Conservation (phyloP, 2,329 filamentous ascomycete genomes). For the Aspergillus floridensis region DNA sequence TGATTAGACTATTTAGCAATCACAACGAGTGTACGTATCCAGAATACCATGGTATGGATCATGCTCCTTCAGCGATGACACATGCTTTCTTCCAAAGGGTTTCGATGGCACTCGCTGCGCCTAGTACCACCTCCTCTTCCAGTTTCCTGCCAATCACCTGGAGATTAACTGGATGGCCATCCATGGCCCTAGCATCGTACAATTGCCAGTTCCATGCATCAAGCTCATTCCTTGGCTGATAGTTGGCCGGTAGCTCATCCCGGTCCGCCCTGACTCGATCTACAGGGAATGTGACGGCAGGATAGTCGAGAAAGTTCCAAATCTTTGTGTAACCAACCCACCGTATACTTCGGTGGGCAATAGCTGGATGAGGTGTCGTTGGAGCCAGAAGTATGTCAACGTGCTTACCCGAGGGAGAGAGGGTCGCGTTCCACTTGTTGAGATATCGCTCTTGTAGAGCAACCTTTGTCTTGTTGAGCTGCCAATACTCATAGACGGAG, state of each 20-base stretch:
- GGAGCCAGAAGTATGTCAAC: slow-evolving; percentile 60
- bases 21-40: no score
- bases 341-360: slow-evolving; percentile 43
- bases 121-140: slow-evolving; percentile 57
- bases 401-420: slow-evolving; percentile 45
- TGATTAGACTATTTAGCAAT: no score
- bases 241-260: slow-evolving; percentile 38
- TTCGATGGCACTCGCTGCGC: slow-evolving; percentile 36
- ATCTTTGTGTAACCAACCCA: slow-evolving; percentile 61
- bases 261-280: slow-evolving; percentile 47
- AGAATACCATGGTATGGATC: neutral
- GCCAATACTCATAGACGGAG: slow-evolving; percentile 66
- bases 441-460: slow-evolving; percentile 56
- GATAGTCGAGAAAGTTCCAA: slow-evolving; percentile 63
- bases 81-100: slow-evolving; percentile 20
- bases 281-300: slow-evolving; percentile 56
- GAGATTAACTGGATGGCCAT: slow-evolving; percentile 51
- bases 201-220: slow-evolving; percentile 54
- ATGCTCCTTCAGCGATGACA: neutral
- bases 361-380: slow-evolving; percentile 59
- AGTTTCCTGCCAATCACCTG: slow-evolving; percentile 54
- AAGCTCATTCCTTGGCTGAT: slow-evolving; percentile 49
- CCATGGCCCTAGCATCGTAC: slow-evolving; percentile 45
- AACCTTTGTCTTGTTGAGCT: slow-evolving; percentile 60
- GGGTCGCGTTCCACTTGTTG: slow-evolving; percentile 55